Conservation (phyloP, 345 rosid genomes). For the Lumnitzera littorea region DNA sequence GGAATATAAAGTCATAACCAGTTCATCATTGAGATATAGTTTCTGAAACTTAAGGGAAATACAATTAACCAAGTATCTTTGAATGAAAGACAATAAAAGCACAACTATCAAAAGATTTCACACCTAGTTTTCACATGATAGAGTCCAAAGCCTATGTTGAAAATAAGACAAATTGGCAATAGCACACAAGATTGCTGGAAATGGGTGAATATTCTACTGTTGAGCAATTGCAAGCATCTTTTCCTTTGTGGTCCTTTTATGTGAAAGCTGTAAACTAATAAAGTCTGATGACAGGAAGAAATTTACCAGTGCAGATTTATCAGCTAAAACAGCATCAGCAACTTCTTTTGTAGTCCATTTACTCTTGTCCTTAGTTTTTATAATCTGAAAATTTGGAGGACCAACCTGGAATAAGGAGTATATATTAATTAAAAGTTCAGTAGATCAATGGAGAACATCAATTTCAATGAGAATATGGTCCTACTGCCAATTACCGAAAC, state of each 20-base stretch:
- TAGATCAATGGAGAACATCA: constrained; percentile 3
- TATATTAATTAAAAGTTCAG: constrained; percentile 15
- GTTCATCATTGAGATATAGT: no score
- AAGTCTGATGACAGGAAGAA: no score
- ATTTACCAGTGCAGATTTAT: constrained; percentile 84
- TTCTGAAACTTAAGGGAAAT: not conserved
- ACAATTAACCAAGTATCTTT: not conserved
- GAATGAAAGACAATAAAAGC: no score
- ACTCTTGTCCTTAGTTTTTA: constrained; percentile 77
- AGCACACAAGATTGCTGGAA: no score
- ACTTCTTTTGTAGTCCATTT: constrained; percentile 82
- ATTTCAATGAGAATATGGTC: constrained; percentile 3
- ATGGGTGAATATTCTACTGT: no score
- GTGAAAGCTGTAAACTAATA: not conserved
- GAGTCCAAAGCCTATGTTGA: no score
- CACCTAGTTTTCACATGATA: no score
- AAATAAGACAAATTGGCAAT: no score
- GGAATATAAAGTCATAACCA: not conserved
- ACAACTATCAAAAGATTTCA: no score
- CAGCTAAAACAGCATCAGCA: constrained; percentile 86
- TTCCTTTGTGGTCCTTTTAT: no score
- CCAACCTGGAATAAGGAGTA: constrained; percentile 69
- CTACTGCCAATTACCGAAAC: constrained; percentile 46
- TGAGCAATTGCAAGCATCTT: no score
- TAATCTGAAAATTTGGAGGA: constrained; percentile 70